Evolutionary conservation across 148 eudicot genomes (phyloP), one percentile per base, ranked within the genome.

Genomic region (Cornus controversa): DNA sequence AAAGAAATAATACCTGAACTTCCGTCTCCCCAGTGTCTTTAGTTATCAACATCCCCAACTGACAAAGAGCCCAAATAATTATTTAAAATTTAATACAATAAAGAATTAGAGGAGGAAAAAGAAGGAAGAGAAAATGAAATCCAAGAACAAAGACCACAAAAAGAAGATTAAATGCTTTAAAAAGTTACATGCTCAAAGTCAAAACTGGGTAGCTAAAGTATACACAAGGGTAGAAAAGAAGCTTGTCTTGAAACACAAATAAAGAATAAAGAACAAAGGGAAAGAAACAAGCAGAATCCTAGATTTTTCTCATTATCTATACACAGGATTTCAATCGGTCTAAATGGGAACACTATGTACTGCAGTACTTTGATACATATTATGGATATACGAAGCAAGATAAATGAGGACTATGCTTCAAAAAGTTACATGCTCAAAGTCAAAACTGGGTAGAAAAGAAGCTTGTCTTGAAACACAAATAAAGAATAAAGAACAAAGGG

Each of bases 21-120:
- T 91, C 93, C 24, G 89, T 78, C 72, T 90, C 97, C 58, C 78
- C 85, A 25, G 82, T 83, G 70, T 88, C 95, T 75, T 77, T 83
- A 67, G 81, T 75, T 28, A 91, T 22, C 78, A 88, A 81, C 40
- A 78, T 79, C 65, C 91, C 95, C 77, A 93, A 80, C 97, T 93
- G 92, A 66, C 26, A 18, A 50, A 69, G 72, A 69, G 53, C 6
- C 53, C 72, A 36, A 69, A 69, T 69, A 28, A 69, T 69, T 69
- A 37, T 10, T 37, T 13, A 37, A 69, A 22, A 10, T 3, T n/a
- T 22, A 13, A 40, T 23, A 69, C 18, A 24, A 69, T 37, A 69
- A 3, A 69, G 22, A 69, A 23, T 69, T 40, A 69, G 40, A 37
- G 20, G 57, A 10, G 15, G 27, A n/a, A 69, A 69, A 40, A n/a